Base-by-base conservation (phyloP, 805 yeast genomes). In the Barnettozyma siamensis region DNA sequence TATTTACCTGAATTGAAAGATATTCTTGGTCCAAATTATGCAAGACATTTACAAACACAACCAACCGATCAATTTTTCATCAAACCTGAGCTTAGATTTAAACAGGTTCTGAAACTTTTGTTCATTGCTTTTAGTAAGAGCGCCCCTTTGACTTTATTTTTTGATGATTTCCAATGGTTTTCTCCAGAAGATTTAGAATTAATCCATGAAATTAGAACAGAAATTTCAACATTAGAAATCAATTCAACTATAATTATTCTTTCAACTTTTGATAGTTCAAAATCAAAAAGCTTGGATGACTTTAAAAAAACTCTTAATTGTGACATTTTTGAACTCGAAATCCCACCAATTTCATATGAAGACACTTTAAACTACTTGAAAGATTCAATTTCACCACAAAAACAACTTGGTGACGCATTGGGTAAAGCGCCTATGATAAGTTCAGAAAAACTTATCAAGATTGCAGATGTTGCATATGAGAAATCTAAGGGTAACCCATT, bases 151-250 rank as follows among this genome's bases (percentile, higher is more conserved):
- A 70, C 76, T 0, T 45, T 73, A 2, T 59, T 69, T 35, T 52
- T 70, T 24, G 78, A 73, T 47, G 75, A 73, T 51, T 48, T 69
- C 20, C 74, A 73, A 40, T 67, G 70, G 66, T 63, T 70, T 41
- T 59, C 74, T 8, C 40, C 46, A 3, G 43, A 56, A 5, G 64
- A 59, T 29, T 40, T 60, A 32, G 52, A 58, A 12, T 52, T 59
- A 12, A 34, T 60, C 27, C 51, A 54, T 24, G 55, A 55, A 11
- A 55, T 59, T n/a, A 51, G 59, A 9, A 38, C 43, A 13, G 57
- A 56, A 32, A 56, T 59, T 20, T 33, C 47, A 15, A 51, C 49
- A 17, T 49, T 48, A n/a, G 55, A 48, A 6, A 37, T 48, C 7
- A 43, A 53, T 5, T 57, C 60, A 13, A 49, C 50, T 15, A 49